Conservation (phyloP, 2,329 filamentous ascomycete species). For the Fusarium buxicola region DNA sequence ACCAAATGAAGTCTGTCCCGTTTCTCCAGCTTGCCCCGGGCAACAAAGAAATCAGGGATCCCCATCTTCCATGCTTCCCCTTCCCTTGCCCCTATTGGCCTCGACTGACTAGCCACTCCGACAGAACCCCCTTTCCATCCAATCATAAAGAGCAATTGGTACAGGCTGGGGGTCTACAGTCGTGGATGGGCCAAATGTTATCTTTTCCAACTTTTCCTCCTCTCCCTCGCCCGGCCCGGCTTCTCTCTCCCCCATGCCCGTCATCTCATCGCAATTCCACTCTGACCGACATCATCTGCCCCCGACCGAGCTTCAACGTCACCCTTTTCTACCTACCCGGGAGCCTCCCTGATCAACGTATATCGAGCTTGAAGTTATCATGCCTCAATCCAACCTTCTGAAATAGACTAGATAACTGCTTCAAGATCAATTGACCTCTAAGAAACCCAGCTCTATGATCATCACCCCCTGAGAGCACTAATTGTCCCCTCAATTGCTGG, state of each 20-base stretch:
- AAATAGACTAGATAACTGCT: too few species aligned
- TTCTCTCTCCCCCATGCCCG: slow-evolving; percentile 8
- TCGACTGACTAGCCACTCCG: neutral
- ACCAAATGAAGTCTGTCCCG: neutral
- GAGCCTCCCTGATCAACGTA: too few species aligned
- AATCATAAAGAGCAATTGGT: slow-evolving; percentile 29
- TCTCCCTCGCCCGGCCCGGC: slow-evolving; percentile 1
- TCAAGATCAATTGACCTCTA: too few species aligned
- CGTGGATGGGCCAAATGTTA: slow-evolving; percentile 29
- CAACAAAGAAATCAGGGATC: slow-evolving; percentile 19
- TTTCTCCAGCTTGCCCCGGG: slow-evolving; percentile 3
- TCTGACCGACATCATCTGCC: too few species aligned
- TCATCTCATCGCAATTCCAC: neutral
- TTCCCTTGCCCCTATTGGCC: slow-evolving; percentile 17
- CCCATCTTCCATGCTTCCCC: slow-evolving; percentile 25
- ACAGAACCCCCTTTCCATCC: slow-evolving; percentile 4
- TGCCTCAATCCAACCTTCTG: too few species aligned
- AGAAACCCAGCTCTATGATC: too few species aligned
- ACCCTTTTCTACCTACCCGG: too few species aligned
- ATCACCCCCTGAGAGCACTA: neutral
- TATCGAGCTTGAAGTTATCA: too few species aligned
- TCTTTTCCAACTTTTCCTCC: slow-evolving; percentile 19
- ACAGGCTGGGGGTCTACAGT: too few species aligned
- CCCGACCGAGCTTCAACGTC: too few species aligned
- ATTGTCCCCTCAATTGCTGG: neutral